These are phyloP conservation scores for Trichosporon faecale DNA, from an alignment of 1,284 basidiomycete species.

Conservation along the genomic window DNA sequence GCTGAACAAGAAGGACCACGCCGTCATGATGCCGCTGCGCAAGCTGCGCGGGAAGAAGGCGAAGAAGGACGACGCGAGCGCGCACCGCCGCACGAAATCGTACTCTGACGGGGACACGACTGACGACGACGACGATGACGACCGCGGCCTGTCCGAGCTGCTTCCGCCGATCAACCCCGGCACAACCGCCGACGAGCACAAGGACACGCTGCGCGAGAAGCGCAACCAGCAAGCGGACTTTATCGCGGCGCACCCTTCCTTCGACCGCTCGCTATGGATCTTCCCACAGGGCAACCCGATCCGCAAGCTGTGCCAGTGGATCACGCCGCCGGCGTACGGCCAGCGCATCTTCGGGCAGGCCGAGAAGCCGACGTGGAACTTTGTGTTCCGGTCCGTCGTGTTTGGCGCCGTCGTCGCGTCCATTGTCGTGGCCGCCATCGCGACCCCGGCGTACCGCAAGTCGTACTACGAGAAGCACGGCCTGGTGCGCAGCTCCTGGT, in stretches of 20 bases:
- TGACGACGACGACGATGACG: slow-evolving; percentile 36
- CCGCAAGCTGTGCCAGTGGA: slow-evolving; percentile 74
- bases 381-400: slow-evolving; percentile 72
- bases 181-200: slow-evolving; percentile 39
- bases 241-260: slow-evolving; percentile 83
- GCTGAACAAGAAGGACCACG: slow-evolving; percentile 21
- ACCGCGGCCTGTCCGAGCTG: slow-evolving; percentile 46
- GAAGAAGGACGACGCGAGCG: neutral
- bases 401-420: slow-evolving; percentile 77
- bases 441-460: slow-evolving; percentile 81
- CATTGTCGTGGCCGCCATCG: slow-evolving; percentile 77
- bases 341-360: slow-evolving; percentile 76
- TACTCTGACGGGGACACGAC: neutral
- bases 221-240: slow-evolving; percentile 82
- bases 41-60: neutral
- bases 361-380: slow-evolving; percentile 64
- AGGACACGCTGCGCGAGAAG: slow-evolving; percentile 66
- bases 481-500: slow-evolving; percentile 71
- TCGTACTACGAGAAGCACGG: slow-evolving; percentile 67
- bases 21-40: slow-evolving; percentile 7
- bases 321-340: slow-evolving; percentile 79
- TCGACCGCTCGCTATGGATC: slow-evolving; percentile 86
- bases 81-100: neutral
- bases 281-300: slow-evolving; percentile 77
- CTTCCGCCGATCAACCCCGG: slow-evolving; percentile 41